phyloP scores from a whole-genome alignment of 306 rosid species.

The apple (Malus domestica) region ASM211411v1 NC_041805.1:3698001-3698500 shows the following conservation, averaged over 20 bases:
- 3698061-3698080: constrained; percentile 86
- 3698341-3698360: constrained; percentile 92
- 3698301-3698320: constrained; percentile 86
- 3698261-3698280: constrained; percentile 84
- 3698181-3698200: constrained; percentile 94
- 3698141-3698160: constrained; percentile 93
- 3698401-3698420: constrained; percentile 83
- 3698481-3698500: constrained; percentile 85
- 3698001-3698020: constrained; percentile 97
- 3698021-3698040: constrained; percentile 96
- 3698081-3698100: constrained; percentile 78
- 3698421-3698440: constrained; percentile 92
- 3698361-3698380: constrained; percentile 80
- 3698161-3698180: constrained; percentile 79
- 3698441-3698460: constrained; percentile 82
- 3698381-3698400: constrained; percentile 84
- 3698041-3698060: constrained; percentile 90
- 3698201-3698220: constrained; percentile 85
- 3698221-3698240: constrained; percentile 62
- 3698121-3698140: constrained; percentile 83
- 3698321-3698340: constrained; percentile 96
- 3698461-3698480: constrained; percentile 68
- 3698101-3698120: constrained; percentile 79
- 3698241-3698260: constrained; percentile 88
- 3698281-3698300: constrained; percentile 85